phyloP scores from a whole-genome alignment of 306 rosid species.

The Prunus dulcis region DNA sequence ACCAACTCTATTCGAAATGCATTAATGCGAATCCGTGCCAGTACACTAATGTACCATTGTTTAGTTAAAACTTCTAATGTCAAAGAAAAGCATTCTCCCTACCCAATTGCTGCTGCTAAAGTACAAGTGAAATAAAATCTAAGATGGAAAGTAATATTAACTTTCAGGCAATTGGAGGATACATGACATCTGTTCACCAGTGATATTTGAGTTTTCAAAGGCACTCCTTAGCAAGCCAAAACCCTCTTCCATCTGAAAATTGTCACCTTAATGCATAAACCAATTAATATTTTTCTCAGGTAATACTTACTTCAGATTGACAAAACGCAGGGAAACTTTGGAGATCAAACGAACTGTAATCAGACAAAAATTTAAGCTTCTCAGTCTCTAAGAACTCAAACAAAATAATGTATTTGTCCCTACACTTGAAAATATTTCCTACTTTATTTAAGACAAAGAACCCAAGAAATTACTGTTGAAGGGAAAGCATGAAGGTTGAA shows the following conservation, averaged over 20 bases:
- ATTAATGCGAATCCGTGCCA: constrained; percentile 81
- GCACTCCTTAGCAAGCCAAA: constrained; percentile 59
- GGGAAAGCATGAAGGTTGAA: neutral
- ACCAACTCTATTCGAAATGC: constrained; percentile 82
- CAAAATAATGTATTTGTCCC: neutral
- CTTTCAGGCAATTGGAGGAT: constrained; percentile 45
- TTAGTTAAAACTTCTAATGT: constrained; percentile 69
- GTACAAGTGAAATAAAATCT: neutral
- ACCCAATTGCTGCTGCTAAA: neutral
- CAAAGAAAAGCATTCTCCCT: constrained; percentile 42
- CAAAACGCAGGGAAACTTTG: neutral
- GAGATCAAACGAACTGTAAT: neutral
- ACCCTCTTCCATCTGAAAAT: constrained; percentile 80
- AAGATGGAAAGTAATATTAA: constrained; percentile 1
- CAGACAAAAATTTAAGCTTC: neutral
- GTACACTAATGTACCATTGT: constrained; percentile 66
- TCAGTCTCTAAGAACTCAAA: neutral
- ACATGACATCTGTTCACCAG: constrained; percentile 62
- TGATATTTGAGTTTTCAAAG: constrained; percentile 39
- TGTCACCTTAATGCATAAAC: neutral
- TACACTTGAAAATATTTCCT: neutral
- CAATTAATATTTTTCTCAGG: neutral
- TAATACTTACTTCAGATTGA: neutral
- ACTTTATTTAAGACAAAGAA: neutral
- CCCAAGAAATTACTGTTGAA: neutral